These are phyloP conservation scores for Hymenotorrendiella dingleyae DNA, from an alignment of 2,329 filamentous ascomycete species.

Conservation along the genomic window DNA sequence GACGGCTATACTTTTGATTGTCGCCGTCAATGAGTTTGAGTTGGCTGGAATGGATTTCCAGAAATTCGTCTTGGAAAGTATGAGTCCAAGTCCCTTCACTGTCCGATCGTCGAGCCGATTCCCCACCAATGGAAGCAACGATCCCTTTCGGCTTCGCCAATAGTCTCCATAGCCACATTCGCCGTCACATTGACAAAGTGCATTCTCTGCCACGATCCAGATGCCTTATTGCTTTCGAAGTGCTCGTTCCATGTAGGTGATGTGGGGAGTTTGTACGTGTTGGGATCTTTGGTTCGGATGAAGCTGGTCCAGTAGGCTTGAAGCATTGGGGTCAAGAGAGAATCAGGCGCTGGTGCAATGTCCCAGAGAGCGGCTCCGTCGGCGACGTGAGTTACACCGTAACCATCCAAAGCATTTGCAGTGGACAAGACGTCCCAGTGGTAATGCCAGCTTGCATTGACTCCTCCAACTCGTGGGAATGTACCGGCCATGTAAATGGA, in stretches of 20 bases:
- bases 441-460: constrained; percentile 56
- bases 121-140: background rate
- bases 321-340: constrained; percentile 50
- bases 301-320: constrained; percentile 74
- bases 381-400: constrained; percentile 61
- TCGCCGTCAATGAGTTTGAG: too few relatives aligned
- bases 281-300: constrained; percentile 60
- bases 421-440: constrained; percentile 57
- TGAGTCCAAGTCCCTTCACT: too few relatives aligned
- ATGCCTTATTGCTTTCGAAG: constrained; percentile 17
- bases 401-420: constrained; percentile 42
- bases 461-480: constrained; percentile 29
- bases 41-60: too few relatives aligned
- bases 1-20: too few relatives aligned
- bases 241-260: constrained; percentile 48
- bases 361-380: constrained; percentile 66
- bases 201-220: constrained; percentile 22
- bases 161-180: constrained; percentile 38
- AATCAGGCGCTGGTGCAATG: constrained; percentile 53
- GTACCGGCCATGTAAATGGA: constrained; percentile 43
- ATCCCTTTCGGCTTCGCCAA: constrained; percentile 24
- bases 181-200: constrained; percentile 39
- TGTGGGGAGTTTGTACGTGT: constrained; percentile 41
- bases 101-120: background rate
- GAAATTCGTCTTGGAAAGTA: too few relatives aligned